Evolutionary conservation across 208 protist genomes (phyloP).

Genomic region (Leishmania guyanensis): DNA sequence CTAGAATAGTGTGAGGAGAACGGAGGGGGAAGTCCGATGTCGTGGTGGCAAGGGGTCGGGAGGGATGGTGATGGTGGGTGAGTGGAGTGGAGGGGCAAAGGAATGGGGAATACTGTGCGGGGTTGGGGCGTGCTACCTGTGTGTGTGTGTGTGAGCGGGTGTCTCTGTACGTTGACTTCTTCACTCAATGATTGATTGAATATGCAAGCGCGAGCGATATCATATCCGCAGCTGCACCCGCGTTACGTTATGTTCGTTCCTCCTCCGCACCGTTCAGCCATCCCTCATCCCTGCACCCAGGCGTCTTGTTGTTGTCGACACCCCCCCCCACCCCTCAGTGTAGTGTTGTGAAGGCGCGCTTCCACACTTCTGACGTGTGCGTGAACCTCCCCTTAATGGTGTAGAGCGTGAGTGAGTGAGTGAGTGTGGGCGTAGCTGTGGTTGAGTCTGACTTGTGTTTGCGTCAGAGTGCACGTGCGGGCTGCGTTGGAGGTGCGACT

Average conservation of each 20-base stretch:
- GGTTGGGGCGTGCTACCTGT: neutral
- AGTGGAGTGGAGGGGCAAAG: too few relatives aligned
- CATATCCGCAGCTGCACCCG: neutral
- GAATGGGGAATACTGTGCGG: neutral
- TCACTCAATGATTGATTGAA: neutral
- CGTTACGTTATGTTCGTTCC: neutral
- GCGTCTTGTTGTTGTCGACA: neutral
- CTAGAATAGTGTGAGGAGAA: neutral
- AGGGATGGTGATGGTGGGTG: neutral
- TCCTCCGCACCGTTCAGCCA: neutral
- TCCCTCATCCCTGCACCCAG: neutral
- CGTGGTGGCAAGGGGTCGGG: neutral
- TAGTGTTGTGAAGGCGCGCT: neutral
- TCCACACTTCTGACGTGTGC: neutral
- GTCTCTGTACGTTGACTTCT: neutral
- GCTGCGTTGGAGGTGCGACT: neutral
- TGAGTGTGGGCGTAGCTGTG: neutral
- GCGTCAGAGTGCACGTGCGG: neutral
- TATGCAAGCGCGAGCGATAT: neutral
- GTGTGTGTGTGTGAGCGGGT: neutral
- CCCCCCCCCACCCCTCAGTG: neutral
- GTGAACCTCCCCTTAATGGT: neutral
- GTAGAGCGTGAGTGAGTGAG: neutral
- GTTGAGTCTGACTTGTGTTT: neutral
- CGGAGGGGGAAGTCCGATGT: neutral